Percentiles rank a stretch among this genome's conserved stretches.
Evolutionary conservation across 2,329 filamentous ascomycete species (phyloP).

Genomic region (Penicillium rolfsii): DNA sequence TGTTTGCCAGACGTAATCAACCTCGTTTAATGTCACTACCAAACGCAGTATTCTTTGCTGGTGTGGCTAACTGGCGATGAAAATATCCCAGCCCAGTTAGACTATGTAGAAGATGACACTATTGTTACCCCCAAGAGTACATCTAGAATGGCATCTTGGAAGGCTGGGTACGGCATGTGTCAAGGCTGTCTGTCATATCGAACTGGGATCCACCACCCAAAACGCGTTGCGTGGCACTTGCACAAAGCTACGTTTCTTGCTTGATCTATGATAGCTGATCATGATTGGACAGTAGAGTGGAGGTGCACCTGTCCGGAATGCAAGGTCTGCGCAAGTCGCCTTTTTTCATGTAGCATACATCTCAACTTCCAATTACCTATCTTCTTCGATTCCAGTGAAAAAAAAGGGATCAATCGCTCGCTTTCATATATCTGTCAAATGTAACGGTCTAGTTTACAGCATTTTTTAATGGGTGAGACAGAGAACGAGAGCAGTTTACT

Average conservation of each 20-base stretch:
- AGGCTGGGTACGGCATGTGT: not conserved
- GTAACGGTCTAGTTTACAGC: not conserved
- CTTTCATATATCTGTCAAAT: not conserved
- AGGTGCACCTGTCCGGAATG: conserved; percentile 9
- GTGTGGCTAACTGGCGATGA: not conserved
- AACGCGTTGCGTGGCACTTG: not conserved
- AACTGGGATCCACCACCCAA: conserved; percentile 1
- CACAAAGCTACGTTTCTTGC: conserved; percentile 2
- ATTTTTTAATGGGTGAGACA: not conserved
- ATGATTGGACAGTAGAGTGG: not conserved
- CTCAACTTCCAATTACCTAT: not conserved
- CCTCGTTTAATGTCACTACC: not conserved
- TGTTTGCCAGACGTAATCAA: not conserved
- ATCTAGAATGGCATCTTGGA: too few species aligned
- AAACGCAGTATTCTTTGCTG: not conserved
- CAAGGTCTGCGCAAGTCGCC: not conserved
- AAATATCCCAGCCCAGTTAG: not conserved
- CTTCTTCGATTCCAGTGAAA: not conserved
- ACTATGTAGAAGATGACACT: not conserved
- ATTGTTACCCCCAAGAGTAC: not conserved
- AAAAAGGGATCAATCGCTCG: not conserved
- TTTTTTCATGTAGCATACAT: not conserved
- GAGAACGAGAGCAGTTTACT: not conserved
- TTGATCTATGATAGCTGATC: not conserved
- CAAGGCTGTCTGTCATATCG: conserved; percentile 15